phyloP scores from a whole-genome alignment of 2,329 filamentous ascomycete genomes.

The Aspergillus ochraceus region DNA sequence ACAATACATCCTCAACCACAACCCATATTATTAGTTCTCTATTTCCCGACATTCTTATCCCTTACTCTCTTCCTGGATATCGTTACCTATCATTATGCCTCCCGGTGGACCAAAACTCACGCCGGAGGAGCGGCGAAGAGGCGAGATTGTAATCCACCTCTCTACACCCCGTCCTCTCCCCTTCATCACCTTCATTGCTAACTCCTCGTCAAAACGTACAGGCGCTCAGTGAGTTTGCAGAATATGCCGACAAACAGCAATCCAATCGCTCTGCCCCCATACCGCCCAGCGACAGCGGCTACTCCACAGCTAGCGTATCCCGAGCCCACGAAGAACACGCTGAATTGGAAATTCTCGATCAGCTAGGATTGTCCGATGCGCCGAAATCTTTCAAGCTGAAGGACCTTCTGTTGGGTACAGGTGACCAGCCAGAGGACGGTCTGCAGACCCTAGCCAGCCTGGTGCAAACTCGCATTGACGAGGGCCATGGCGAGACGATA shows the following conservation, averaged over 20 bases:
- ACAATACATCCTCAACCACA: conserved; percentile 15
- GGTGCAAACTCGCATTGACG: conserved; percentile 68
- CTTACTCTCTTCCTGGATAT: neutral
- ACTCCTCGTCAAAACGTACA: conserved; percentile 26
- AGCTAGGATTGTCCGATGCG: conserved; percentile 69
- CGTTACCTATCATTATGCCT: conserved; percentile 29
- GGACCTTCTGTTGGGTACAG: conserved; percentile 66
- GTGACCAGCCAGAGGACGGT: conserved; percentile 58
- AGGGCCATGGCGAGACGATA: conserved; percentile 84
- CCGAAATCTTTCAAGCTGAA: conserved; percentile 67
- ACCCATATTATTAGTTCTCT: neutral
- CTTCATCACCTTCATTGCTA: conserved; percentile 8
- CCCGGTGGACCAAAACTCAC: conserved; percentile 57
- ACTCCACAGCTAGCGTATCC: conserved; percentile 37
- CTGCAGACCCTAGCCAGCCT: conserved; percentile 64
- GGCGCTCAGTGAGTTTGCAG: conserved; percentile 93
- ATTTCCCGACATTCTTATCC: neutral
- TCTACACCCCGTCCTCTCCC: neutral
- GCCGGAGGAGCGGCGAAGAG: conserved; percentile 77
- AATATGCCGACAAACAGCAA: conserved; percentile 96
- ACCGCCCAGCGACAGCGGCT: conserved; percentile 43
- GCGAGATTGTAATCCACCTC: conserved; percentile 68
- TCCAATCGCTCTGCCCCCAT: conserved; percentile 47
- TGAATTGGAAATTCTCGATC: conserved; percentile 87
- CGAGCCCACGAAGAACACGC: conserved; percentile 67